Conservation (phyloP, 176 grass and related monocot genomes). For the Pharus latifolius region DNA sequence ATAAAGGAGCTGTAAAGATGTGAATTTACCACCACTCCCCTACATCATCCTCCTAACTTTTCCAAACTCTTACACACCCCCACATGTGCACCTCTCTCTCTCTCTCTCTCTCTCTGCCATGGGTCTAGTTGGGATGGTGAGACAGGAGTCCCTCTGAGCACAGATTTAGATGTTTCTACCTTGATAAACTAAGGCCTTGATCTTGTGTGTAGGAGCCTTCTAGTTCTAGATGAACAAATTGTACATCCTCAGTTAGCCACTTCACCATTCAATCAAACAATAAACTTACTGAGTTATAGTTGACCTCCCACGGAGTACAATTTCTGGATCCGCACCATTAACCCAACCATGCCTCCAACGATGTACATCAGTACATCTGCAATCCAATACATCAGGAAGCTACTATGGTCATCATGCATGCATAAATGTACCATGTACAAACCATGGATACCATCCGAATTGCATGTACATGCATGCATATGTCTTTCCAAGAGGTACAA, state of each 20-base stretch:
- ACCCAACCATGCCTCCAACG: no score
- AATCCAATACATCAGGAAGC: no score
- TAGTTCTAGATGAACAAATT: neutral
- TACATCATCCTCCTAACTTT: neutral
- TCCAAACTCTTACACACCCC: slow-evolving; percentile 27
- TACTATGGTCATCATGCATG: no score
- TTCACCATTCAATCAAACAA: neutral
- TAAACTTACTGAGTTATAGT: no score
- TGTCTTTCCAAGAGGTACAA: no score
- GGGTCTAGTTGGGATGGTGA: neutral
- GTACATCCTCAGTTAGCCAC: neutral
- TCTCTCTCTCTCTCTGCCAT: slow-evolving; percentile 8
- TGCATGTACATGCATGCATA: no score
- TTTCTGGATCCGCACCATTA: no score
- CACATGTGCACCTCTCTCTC: neutral
- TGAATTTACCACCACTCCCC: slow-evolving; percentile 39
- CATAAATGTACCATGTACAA: no score
- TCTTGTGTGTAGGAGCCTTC: slow-evolving; percentile 7
- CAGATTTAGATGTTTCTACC: slow-evolving; percentile 17
- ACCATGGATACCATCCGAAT: no score
- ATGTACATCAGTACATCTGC: no score
- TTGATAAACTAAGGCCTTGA: slow-evolving; percentile 10
- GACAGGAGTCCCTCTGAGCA: neutral
- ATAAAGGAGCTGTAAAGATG: slow-evolving; percentile 55
- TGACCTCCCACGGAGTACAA: no score